Evolutionary conservation across 768 basidiomycete species (phyloP), one percentile per base, ranked within the genome.

Genomic region (Pleurotus tuber-regium): DNA sequence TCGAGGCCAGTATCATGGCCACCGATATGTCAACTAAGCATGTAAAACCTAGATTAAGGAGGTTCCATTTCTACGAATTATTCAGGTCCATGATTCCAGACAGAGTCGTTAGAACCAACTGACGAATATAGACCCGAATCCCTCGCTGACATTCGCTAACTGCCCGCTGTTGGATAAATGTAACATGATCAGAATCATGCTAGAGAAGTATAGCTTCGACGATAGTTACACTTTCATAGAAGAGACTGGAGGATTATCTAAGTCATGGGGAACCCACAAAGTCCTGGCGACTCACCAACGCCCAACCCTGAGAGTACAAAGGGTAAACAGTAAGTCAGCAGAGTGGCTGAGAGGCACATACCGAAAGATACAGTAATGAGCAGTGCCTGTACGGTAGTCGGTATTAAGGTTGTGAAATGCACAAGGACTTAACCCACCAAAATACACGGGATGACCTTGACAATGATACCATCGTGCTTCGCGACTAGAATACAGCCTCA

Each of bases 11-110:
- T 29, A 35, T 31, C 16, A 35, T 9, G 4, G 30, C 46, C 4
- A 48, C 46, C 14, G 29, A 16, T 14, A 48, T 14, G 35, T 48
- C 46, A n/a, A 48, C 46, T 21, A 23, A 16, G 24, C 29, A 48
- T 8, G 28, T 33, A 19, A 48, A 21, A 26, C 14, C n/a, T 12
- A 48, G 21, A 14, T 48, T 48, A 19, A 48, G 46, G 31, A 31
- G 10, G 31, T 48, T 48, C 29, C 30, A 30, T 14, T 12, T 3
- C 21, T 26, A 33, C n/a, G 29, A n/a, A n/a, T n/a, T n/a, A n/a
- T n/a, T n/a, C n/a, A n/a, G n/a, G 30, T 12, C 18, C 8, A n/a
- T 19, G 16, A 42, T 42, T 14, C 23, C 40, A 48, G 21, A 46
- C 38, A 18, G n/a, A 40, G 4, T 40, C 8, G 21, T 9, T n/a